Conservation (phyloP, 768 basidiomycete species). For the Clitopilus passeckerianus region DNA sequence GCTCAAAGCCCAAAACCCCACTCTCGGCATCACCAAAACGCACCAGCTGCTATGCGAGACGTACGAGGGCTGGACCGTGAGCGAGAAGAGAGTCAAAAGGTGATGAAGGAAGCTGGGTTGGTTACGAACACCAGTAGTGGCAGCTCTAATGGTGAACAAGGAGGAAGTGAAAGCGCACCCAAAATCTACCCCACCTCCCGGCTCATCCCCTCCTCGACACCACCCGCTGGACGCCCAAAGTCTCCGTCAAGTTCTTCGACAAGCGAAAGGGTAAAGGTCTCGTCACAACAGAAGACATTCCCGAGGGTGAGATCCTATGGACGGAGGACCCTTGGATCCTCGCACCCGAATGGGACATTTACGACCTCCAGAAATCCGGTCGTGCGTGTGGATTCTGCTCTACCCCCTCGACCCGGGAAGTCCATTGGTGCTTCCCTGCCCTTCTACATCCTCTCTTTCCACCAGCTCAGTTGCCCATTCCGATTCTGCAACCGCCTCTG, state of each 20-base stretch:
- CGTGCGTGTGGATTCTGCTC: slow-evolving; percentile 73
- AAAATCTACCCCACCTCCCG: slow-evolving; percentile 52
- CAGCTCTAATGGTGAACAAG: no score
- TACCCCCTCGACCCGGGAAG: slow-evolving; percentile 43
- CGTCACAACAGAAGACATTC: slow-evolving; percentile 63
- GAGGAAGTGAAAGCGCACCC: neutral
- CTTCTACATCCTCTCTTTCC: slow-evolving; percentile 29
- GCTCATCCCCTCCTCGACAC: slow-evolving; percentile 63
- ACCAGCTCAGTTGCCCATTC: slow-evolving; percentile 44
- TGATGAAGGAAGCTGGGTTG: slow-evolving; percentile 58
- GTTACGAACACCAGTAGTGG: slow-evolving; percentile 21
- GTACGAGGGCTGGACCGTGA: slow-evolving; percentile 71
- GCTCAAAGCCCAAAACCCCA: slow-evolving; percentile 54
- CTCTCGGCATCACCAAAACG: slow-evolving; percentile 68
- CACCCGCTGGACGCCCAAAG: slow-evolving; percentile 54
- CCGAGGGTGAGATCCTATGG: slow-evolving; percentile 75
- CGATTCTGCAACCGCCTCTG: slow-evolving; percentile 83
- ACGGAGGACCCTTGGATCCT: slow-evolving; percentile 79
- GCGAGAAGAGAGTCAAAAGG: slow-evolving; percentile 80
- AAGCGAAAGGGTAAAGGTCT: slow-evolving; percentile 79
- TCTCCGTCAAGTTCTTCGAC: slow-evolving; percentile 64
- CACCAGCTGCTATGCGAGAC: slow-evolving; percentile 54
- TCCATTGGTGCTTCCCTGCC: slow-evolving; percentile 50
- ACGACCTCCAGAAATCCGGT: slow-evolving; percentile 56
- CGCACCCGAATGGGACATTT: slow-evolving; percentile 85